Evolutionary conservation across 371 early-diverging fungal species (phyloP).

Genomic region (Mortierella sp.): DNA sequence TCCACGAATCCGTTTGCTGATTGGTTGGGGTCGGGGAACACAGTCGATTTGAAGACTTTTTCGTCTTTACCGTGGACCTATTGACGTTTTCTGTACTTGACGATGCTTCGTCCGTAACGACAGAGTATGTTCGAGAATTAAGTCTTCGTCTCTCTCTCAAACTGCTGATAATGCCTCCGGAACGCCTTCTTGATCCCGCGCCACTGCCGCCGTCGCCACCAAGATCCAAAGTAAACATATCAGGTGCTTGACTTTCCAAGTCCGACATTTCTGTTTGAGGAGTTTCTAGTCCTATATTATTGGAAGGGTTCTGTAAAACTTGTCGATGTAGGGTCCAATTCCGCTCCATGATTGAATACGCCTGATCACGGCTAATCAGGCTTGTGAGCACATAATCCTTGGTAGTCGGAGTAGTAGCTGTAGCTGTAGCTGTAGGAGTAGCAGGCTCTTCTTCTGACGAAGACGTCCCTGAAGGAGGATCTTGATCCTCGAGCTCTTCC

Average conservation of each 20-base stretch:
- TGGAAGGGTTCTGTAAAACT: constrained; percentile 5
- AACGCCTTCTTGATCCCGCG: neutral
- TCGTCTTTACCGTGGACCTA: neutral
- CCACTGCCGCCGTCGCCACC: neutral
- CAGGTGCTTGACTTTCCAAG: constrained; percentile 6
- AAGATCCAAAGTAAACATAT: constrained; percentile 3
- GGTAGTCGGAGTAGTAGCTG: neutral
- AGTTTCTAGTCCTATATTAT: constrained; percentile 8
- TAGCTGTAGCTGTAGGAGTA: neutral
- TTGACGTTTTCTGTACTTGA: constrained; percentile 31
- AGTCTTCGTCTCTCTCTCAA: constrained; percentile 17
- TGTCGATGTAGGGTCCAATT: constrained; percentile 24
- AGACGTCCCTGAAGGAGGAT: neutral
- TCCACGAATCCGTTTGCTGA: neutral
- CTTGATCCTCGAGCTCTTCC: neutral
- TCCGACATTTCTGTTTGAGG: constrained; percentile 13
- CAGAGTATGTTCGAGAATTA: constrained; percentile 35
- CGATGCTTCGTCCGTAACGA: constrained; percentile 32
- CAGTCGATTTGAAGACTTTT: constrained; percentile 4
- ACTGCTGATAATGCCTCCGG: neutral
- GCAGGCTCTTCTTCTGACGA: neutral
- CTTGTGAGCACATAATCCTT: constrained; percentile 55
- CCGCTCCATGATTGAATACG: constrained; percentile 42
- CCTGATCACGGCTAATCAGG: constrained; percentile 51
- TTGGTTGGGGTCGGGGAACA: constrained; percentile 1